Evolutionary conservation across 2,329 filamentous ascomycete genomes (phyloP).

Genomic region (Colletotrichum orbiculare): DNA sequence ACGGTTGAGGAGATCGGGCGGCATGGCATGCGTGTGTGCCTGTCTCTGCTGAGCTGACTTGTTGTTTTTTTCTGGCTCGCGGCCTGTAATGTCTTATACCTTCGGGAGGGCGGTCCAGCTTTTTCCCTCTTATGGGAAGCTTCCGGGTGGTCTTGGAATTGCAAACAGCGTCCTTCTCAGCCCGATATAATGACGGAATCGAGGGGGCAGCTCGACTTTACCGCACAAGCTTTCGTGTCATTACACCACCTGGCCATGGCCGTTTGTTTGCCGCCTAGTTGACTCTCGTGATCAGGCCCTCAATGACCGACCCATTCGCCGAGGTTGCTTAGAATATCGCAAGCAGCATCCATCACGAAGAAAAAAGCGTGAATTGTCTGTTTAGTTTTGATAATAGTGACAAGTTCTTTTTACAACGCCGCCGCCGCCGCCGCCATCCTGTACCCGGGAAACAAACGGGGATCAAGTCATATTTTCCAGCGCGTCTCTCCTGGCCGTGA

Average conservation of each 20-base stretch:
- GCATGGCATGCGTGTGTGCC: constrained; percentile 21
- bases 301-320: constrained; percentile 1
- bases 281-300: neutral
- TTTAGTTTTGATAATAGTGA: constrained; percentile 31
- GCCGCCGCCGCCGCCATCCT: constrained; percentile 27
- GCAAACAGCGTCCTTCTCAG: constrained; percentile 27
- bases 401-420: constrained; percentile 36
- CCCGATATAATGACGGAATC: neutral
- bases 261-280: neutral
- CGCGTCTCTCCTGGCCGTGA: constrained; percentile 30
- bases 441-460: constrained; percentile 16
- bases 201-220: constrained; percentile 3
- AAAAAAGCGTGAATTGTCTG: constrained; percentile 25
- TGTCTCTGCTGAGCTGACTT: constrained; percentile 31
- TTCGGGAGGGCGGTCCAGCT: constrained; percentile 22
- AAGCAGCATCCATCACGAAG: neutral
- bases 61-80: constrained; percentile 28
- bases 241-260: neutral
- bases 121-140: constrained; percentile 25
- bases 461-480: constrained; percentile 8
- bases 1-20: constrained; percentile 14
- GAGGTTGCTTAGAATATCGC: neutral
- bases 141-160: constrained; percentile 14
- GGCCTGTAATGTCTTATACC: constrained; percentile 30
- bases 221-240: constrained; percentile 4